A percentile compares a stretch with the other conserved stretches of the same genome.
Evolutionary conservation across 2,329 filamentous ascomycete species (phyloP).

Genomic region (Cordyceps pruinosa): DNA sequence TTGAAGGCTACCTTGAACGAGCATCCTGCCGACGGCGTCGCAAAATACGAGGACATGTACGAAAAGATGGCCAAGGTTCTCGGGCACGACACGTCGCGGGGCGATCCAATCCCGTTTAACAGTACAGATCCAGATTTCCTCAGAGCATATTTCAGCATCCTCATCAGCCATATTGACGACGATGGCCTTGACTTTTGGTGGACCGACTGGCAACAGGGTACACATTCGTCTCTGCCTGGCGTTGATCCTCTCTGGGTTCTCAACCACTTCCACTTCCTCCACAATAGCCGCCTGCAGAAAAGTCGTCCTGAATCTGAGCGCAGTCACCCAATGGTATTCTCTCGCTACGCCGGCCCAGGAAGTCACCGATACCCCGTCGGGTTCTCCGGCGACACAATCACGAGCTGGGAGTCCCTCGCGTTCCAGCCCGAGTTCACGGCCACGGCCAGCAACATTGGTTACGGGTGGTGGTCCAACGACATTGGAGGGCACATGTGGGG

Average conservation of each 20-base stretch:
- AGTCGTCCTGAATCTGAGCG: conserved; percentile 18
- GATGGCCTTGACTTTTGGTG: conserved; percentile 58
- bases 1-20: conserved; percentile 54
- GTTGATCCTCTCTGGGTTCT: conserved; percentile 59
- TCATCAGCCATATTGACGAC: conserved; percentile 49
- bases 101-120: conserved; percentile 50
- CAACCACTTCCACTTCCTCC: conserved; percentile 58
- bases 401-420: conserved; percentile 52
- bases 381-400: conserved; percentile 55
- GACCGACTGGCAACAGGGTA: conserved; percentile 62
- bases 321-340: conserved; percentile 45
- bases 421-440: conserved; percentile 61
- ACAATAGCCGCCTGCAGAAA: conserved; percentile 32
- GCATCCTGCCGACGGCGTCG: conserved; percentile 54
- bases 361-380: conserved; percentile 59
- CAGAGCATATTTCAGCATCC: conserved; percentile 50
- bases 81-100: conserved; percentile 40
- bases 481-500: conserved; percentile 52
- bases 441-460: conserved; percentile 48
- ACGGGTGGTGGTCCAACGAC: conserved; percentile 58
- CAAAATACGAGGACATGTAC: conserved; percentile 50
- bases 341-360: conserved; percentile 32
- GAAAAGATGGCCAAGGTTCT: conserved; percentile 45
- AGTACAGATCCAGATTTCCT: conserved; percentile 46
- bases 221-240: conserved; percentile 45